phyloP scores from a whole-genome alignment of 768 basidiomycete species.

The Pulveroboletus ravenelii region DNA sequence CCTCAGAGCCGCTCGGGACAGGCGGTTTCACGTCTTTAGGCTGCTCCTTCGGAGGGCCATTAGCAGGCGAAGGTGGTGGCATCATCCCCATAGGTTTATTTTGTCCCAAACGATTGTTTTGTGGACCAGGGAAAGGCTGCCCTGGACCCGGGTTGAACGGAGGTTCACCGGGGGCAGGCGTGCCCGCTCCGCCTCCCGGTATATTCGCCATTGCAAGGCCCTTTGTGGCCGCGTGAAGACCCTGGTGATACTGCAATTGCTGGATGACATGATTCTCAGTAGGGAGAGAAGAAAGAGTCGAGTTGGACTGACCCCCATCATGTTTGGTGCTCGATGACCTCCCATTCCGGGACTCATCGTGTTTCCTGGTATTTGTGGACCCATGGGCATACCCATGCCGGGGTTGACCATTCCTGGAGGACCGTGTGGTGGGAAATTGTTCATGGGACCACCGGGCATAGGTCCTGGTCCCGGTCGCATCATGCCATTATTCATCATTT shows the following conservation, averaged over 20 bases:
- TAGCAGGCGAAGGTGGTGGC: constrained; percentile 49
- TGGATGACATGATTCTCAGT: constrained; percentile 13
- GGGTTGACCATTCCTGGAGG: constrained; percentile 29
- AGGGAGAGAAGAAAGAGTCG: neutral
- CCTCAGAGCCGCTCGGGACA: constrained; percentile 27
- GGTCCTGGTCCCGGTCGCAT: constrained; percentile 33
- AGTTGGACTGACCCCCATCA: constrained; percentile 27
- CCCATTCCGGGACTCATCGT: constrained; percentile 38
- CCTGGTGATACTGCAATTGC: constrained; percentile 35
- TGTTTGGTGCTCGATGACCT: constrained; percentile 22
- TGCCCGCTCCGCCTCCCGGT: constrained; percentile 35
- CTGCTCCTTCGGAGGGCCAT: constrained; percentile 29
- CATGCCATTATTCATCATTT: constrained; percentile 39
- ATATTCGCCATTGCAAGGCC: constrained; percentile 21
- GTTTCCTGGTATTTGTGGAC: constrained; percentile 28
- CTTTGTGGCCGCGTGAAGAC: constrained; percentile 35
- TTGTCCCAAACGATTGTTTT: constrained; percentile 30
- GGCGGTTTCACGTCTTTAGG: constrained; percentile 32
- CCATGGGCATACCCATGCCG: constrained; percentile 32
- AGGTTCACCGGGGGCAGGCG: constrained; percentile 44
- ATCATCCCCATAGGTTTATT: constrained; percentile 42
- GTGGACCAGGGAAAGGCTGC: constrained; percentile 32
- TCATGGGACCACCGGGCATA: constrained; percentile 33
- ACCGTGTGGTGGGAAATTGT: constrained; percentile 29
- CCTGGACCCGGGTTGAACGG: constrained; percentile 35